These are phyloP conservation scores for Trichophyton rubrum DNA, from an alignment of 2,329 filamentous ascomycete species.

Conservation along the genomic window DNA sequence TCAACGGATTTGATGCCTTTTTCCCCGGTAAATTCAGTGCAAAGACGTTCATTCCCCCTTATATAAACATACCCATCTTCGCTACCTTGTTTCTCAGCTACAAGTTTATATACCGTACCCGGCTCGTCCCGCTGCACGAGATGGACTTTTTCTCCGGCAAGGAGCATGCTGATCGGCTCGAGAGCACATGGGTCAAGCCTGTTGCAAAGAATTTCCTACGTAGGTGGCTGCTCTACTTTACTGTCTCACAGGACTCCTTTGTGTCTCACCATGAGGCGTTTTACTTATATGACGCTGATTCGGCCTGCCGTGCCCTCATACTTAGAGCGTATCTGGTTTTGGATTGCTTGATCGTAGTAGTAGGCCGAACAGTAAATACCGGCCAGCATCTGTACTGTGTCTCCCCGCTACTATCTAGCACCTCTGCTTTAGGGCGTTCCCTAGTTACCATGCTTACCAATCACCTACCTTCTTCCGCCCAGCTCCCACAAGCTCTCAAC, in stretches of 20 bases:
- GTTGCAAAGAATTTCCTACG: conserved; percentile 21
- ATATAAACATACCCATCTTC: conserved; percentile 16
- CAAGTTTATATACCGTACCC: conserved; percentile 10
- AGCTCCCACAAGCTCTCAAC: too few relatives aligned
- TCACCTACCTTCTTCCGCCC: too few relatives aligned
- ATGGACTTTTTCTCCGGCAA: conserved; percentile 27
- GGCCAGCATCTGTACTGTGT: not conserved
- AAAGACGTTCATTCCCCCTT: conserved; percentile 15
- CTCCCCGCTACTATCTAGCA: not conserved
- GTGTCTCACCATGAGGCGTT: not conserved
- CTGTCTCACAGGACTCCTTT: not conserved
- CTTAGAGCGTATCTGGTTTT: conserved; percentile 25
- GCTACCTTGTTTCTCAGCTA: conserved; percentile 13
- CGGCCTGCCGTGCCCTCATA: not conserved
- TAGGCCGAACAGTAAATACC: too few relatives aligned
- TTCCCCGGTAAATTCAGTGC: conserved; percentile 14
- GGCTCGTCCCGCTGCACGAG: conserved; percentile 13
- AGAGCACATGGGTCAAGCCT: conserved; percentile 21
- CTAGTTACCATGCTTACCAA: not conserved
- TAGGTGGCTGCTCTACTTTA: conserved; percentile 8
- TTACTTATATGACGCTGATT: not conserved
- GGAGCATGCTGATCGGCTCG: conserved; percentile 17
- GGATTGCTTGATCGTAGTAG: conserved; percentile 15
- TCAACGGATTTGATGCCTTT: conserved; percentile 46
- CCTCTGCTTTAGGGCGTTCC: not conserved